phyloP scores from a whole-genome alignment of 179 eudicot genomes.

The Vitellaria paradoxa region DNA sequence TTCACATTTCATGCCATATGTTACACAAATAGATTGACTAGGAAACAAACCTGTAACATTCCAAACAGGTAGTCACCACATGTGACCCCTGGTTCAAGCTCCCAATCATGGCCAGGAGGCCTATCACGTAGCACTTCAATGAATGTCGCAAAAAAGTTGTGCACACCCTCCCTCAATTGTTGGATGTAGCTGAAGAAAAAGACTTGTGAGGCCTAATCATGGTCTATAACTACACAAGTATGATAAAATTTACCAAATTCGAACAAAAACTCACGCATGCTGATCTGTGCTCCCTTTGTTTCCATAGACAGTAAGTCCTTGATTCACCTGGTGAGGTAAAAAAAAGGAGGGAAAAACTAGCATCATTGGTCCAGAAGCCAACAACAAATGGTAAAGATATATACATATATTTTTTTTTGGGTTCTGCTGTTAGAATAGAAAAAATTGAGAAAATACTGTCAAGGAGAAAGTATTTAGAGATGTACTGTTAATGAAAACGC shows the following conservation, averaged over 20 bases:
- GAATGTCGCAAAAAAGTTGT: conserved; percentile 91
- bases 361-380: not conserved
- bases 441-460: too few species aligned
- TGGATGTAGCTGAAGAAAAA: conserved; percentile 74
- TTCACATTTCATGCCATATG: not conserved
- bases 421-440: too few species aligned
- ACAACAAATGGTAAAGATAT: not conserved
- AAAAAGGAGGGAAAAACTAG: not conserved
- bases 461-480: too few species aligned
- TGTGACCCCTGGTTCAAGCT: conserved; percentile 98
- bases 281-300: conserved; percentile 99
- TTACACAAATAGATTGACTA: not conserved
- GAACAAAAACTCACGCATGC: conserved; percentile 71
- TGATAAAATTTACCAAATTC: not conserved
- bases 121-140: conserved; percentile 95
- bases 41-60: conserved; percentile 70
- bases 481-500: too few species aligned
- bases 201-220: conserved; percentile 5
- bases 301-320: conserved; percentile 87
- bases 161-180: conserved; percentile 95
- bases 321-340: conserved; percentile 59
- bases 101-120: conserved; percentile 99
- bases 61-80: conserved; percentile 98
- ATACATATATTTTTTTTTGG: too few species aligned
- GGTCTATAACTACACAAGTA: not conserved